Evolutionary conservation across 306 rosid species (phyloP), one percentile per base, ranked within the genome.

Genomic region (Vicia sativa): DNA sequence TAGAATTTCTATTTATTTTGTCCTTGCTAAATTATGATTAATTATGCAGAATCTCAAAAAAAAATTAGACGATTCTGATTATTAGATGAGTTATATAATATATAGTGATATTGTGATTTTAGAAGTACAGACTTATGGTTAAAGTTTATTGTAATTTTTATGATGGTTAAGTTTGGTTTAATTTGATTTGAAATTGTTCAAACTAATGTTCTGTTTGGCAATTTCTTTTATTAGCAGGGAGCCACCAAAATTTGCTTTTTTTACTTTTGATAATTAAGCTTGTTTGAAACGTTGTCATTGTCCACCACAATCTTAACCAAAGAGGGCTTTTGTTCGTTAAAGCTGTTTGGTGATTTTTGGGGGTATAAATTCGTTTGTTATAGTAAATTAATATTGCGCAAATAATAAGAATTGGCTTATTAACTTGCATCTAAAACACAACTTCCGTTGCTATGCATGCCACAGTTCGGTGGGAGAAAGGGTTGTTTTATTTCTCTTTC

Each of bases 281-380:
- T 6, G 4, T 45, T 45, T 9, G 56, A 49, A 9, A 49, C 13
- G 56, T 18, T 8, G 28, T 49, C 28, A 9, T 49, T 56, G 62
- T 56, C 62, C 41, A 13, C 38, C 39, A 56, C 62, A 28, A 28
- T 28, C 21, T 56, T 28, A n/a, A 56, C 39, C 21, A n/a, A 56
- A 56, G 41, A 28, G 11, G 11, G 3, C 2, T 56, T n/a, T 28
- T 57, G 15, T 57, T 31, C 23, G 12, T 31, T n/a, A 29, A 3
- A 57, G 13, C 3, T 58, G 41, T n/a, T 29, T 9, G n/a, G 43
- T 14, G 31, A 3, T 58, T 49, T 26, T 14, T 56, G 62, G 42
- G 42, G 13, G 43, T 58, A 25, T 58, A 37, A 31, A 31, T 29
- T 11, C 23, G n/a, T 58, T 25, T 58, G 1, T 9, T 57, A 13